Evolutionary conservation across 768 basidiomycete species (phyloP), one percentile per base, ranked within the genome.

Genomic region (Boletus edulis): DNA sequence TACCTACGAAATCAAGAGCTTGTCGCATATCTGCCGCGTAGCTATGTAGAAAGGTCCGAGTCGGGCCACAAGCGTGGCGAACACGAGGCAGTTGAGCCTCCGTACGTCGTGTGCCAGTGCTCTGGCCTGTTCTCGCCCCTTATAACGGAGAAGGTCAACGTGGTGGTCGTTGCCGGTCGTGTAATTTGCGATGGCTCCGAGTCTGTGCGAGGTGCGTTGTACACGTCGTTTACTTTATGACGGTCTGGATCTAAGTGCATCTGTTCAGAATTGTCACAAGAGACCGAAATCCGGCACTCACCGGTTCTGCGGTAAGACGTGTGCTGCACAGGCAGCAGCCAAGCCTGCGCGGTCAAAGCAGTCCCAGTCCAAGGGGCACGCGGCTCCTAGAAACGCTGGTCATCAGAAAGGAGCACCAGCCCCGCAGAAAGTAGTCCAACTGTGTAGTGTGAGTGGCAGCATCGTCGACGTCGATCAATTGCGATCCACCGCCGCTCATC

Each of bases 221-320:
- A 15, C 29, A 38, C 46, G 14, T 58, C 42, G 27, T 38, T 52
- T 4, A 31, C 14, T 31, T 37, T 49, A 47, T 52, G 31, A 32
- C 34, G 49, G 42, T 40, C 46, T 46, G 15, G 45, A 61, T 47
- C 51, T 45, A 29, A 59, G 55, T 24, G 10, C 11, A 20, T 52
- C 24, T 14, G 0, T 31, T 37, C 51, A 86, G 85, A 75, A 75
- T 42, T 87, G 85, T 62, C 78, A 80, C 62, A 55, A 75, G 39
- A 76, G 74, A 46, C 81, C 81, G n/a, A 84, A 83, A 65, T 80
- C 76, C 49, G 69, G 72, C 46, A 75, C 75, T 27, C 82, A 84
- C 69, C 76, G 73, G 17, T 86, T 77, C 61, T 85, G 84, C 57
- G 73, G 81, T 52, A 84, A 79, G 68, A 78, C 77, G 11, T 85